phyloP scores from a whole-genome alignment of 805 yeast species.

The Myxozyma neotropica region DNA sequence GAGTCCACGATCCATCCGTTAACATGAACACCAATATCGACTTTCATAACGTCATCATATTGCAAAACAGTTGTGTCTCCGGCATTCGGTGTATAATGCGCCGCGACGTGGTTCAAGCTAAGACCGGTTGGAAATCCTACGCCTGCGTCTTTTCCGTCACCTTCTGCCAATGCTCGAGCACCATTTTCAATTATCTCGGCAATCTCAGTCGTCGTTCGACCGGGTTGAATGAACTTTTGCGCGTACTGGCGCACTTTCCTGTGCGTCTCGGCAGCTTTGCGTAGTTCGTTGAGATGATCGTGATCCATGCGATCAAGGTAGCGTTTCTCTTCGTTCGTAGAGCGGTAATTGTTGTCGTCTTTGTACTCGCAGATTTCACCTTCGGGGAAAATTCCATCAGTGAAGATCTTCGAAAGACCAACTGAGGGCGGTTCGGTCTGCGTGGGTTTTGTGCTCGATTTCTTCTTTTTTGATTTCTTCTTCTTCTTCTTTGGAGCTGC shows the following conservation, averaged over 20 bases:
- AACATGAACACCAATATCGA: conserved; percentile 95
- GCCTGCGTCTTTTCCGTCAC: conserved; percentile 66
- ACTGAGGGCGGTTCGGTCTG: conserved; percentile 55
- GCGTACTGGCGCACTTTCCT: conserved; percentile 85
- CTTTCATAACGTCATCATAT: conserved; percentile 93
- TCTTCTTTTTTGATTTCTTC: conserved; percentile 49
- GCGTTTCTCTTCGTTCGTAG: conserved; percentile 84
- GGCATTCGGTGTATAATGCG: conserved; percentile 96
- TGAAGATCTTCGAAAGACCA: conserved; percentile 67
- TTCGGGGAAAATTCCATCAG: conserved; percentile 76
- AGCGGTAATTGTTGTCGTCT: conserved; percentile 63
- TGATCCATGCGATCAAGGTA: conserved; percentile 65
- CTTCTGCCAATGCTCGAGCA: conserved; percentile 71
- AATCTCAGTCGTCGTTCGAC: conserved; percentile 86
- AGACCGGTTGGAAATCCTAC: conserved; percentile 99
- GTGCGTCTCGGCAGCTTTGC: conserved; percentile 96
- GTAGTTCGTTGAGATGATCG: conserved; percentile 77
- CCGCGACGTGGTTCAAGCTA: conserved; percentile 90
- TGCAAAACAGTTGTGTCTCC: conserved; percentile 82
- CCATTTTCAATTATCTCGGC: conserved; percentile 88
- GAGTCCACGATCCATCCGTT: conserved; percentile 93
- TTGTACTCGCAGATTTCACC: conserved; percentile 86
- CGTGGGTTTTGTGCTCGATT: conserved; percentile 3
- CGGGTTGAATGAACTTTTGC: conserved; percentile 75
- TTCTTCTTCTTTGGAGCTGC: conserved; percentile 55